Percentiles rank a stretch among this genome's conserved stretches.
Evolutionary conservation across 192 early-diverging fungal genomes (phyloP).

Genomic region (Oehlia diaphana): DNA sequence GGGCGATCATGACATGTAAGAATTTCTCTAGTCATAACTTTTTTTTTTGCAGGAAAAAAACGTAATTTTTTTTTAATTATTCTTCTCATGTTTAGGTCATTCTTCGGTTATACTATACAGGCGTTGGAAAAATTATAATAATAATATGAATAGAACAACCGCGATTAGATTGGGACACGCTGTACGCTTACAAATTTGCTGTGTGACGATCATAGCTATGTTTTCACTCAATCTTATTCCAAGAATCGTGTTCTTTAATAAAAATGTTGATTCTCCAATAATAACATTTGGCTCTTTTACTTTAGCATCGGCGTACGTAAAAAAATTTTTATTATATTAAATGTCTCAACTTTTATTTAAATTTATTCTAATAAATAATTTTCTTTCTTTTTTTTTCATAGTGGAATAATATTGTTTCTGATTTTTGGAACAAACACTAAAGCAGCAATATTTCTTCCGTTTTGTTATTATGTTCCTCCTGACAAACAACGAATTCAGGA

Average conservation of each 20-base stretch:
- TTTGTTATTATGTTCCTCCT: conserved; percentile 9
- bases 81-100: not conserved
- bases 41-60: no score
- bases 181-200: not conserved
- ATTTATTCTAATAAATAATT: no score
- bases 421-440: not conserved
- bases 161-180: conserved; percentile 3
- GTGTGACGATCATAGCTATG: not conserved
- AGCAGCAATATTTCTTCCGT: conserved; percentile 10
- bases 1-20: not conserved
- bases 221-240: not conserved
- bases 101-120: not conserved
- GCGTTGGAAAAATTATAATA: not conserved
- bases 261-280: not conserved
- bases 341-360: not conserved
- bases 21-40: no score
- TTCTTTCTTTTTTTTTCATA: not conserved
- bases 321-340: not conserved
- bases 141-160: not conserved
- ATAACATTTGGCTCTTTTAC: not conserved
- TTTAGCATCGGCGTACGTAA: not conserved
- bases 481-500: not conserved
- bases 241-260: not conserved
- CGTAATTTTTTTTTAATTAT: not conserved
- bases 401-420: not conserved